phyloP scores from a whole-genome alignment of 768 basidiomycete genomes.

The Xerocomus spinulosus region DNA sequence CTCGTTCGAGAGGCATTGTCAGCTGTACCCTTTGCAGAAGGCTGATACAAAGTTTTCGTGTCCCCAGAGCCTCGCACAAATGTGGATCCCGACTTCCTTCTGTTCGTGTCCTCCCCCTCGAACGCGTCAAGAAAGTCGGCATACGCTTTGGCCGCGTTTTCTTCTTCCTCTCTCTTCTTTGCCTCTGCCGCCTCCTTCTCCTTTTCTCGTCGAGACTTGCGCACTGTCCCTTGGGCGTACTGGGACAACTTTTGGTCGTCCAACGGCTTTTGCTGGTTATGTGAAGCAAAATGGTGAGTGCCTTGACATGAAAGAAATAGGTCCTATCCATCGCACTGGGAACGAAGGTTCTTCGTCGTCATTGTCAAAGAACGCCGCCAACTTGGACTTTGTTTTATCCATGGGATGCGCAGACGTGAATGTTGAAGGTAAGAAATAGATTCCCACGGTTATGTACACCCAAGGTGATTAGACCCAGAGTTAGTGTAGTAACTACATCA shows the following conservation, averaged over 20 bases:
- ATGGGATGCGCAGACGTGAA: slow-evolving; percentile 13
- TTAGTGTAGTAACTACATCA: slow-evolving; percentile 49
- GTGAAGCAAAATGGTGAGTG: slow-evolving; percentile 57
- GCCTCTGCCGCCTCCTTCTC: slow-evolving; percentile 91
- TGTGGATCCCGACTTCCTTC: slow-evolving; percentile 47
- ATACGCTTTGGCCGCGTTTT: slow-evolving; percentile 71
- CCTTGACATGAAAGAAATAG: slow-evolving; percentile 45
- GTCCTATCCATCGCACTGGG: slow-evolving; percentile 86
- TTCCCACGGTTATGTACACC: slow-evolving; percentile 27
- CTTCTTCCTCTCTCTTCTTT: slow-evolving; percentile 82
- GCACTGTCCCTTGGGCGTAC: slow-evolving; percentile 78
- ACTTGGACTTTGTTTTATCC: slow-evolving; percentile 40
- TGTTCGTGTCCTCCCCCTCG: slow-evolving; percentile 60
- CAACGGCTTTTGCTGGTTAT: slow-evolving; percentile 74
- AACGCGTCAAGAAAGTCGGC: slow-evolving; percentile 84
- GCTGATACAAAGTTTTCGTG: slow-evolving; percentile 37
- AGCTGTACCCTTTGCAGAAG: slow-evolving; percentile 30
- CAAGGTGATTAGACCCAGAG: not conserved
- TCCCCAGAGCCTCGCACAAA: slow-evolving; percentile 60
- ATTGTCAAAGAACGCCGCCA: slow-evolving; percentile 81
- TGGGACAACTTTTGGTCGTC: slow-evolving; percentile 83
- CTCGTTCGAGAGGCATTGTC: slow-evolving; percentile 31
- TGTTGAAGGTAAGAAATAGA: not conserved
- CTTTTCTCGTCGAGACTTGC: slow-evolving; percentile 87
- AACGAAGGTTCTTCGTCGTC: slow-evolving; percentile 83